Evolutionary conservation across 2,329 filamentous ascomycete species (phyloP).

Genomic region (Proliferodiscus dingleyae): DNA sequence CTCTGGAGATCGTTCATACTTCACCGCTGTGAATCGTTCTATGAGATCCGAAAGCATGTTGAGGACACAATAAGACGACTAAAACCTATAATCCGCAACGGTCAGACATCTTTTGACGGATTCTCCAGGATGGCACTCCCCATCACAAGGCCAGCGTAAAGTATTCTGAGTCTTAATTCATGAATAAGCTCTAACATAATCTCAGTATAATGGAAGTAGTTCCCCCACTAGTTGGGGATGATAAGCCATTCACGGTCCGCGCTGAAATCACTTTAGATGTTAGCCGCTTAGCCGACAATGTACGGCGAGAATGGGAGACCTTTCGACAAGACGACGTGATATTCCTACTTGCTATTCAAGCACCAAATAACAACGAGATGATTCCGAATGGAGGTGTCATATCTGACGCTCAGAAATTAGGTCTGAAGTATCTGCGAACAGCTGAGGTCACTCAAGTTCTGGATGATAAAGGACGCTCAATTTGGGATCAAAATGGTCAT

Average conservation of each 20-base stretch:
- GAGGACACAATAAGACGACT: constrained; percentile 77
- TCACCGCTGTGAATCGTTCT: constrained; percentile 88
- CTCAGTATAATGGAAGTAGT: constrained; percentile 72
- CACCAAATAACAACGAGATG: constrained; percentile 45
- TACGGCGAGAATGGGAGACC: constrained; percentile 85
- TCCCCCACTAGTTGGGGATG: constrained; percentile 76
- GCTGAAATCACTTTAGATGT: constrained; percentile 85
- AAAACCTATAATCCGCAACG: constrained; percentile 61
- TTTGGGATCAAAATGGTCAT: constrained; percentile 59
- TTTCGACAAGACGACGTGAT: constrained; percentile 83
- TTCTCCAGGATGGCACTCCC: constrained; percentile 90
- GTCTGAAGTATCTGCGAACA: constrained; percentile 67
- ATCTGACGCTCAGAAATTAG: constrained; percentile 55
- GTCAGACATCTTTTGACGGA: constrained; percentile 71
- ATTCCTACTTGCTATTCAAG: constrained; percentile 75
- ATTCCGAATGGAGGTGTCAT: constrained; percentile 49
- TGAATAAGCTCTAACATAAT: constrained; percentile 13
- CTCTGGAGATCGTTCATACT: constrained; percentile 91
- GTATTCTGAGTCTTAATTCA: constrained; percentile 17
- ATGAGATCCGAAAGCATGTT: constrained; percentile 86
- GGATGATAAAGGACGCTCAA: constrained; percentile 73
- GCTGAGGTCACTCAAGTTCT: constrained; percentile 82
- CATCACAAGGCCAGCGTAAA: constrained; percentile 70
- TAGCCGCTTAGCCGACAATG: constrained; percentile 66
- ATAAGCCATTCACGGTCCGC: constrained; percentile 76